Evolutionary conservation across 495 filamentous ascomycete species (phyloP).

Genomic region (Lophiotrema nucula): DNA sequence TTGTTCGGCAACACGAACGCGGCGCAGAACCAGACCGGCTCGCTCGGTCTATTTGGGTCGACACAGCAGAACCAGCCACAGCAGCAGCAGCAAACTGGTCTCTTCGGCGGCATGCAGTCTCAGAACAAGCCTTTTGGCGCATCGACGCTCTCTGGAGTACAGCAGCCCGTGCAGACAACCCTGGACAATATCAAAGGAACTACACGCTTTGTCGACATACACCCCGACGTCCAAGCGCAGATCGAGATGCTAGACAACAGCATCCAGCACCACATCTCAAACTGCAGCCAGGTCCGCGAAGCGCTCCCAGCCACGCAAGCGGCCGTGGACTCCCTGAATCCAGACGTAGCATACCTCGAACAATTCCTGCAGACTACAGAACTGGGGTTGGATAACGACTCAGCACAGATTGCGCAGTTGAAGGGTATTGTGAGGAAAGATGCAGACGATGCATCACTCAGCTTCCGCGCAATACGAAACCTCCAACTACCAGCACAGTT

Average conservation of each 20-base stretch:
- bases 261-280: slow-evolving; percentile 66
- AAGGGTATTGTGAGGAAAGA: slow-evolving; percentile 64
- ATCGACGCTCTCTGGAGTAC: slow-evolving; percentile 39
- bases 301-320: slow-evolving; percentile 64
- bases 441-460: slow-evolving; percentile 67
- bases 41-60: slow-evolving; percentile 35
- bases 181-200: slow-evolving; percentile 73
- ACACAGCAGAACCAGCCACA: slow-evolving; percentile 26
- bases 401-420: slow-evolving; percentile 64
- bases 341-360: slow-evolving; percentile 71
- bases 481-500: slow-evolving; percentile 59
- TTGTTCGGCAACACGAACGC: slow-evolving; percentile 37
- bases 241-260: slow-evolving; percentile 72
- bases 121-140: slow-evolving; percentile 29
- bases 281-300: slow-evolving; percentile 56
- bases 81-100: slow-evolving; percentile 3
- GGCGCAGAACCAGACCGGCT: slow-evolving; percentile 19
- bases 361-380: slow-evolving; percentile 73
- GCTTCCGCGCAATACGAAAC: slow-evolving; percentile 59
- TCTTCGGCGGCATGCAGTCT: slow-evolving; percentile 23
- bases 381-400: slow-evolving; percentile 68
- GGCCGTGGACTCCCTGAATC: slow-evolving; percentile 63
- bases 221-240: slow-evolving; percentile 73
- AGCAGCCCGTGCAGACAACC: slow-evolving; percentile 71
- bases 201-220: slow-evolving; percentile 85